Conservation (phyloP, 805 yeast species). For the Candida peoriensis region DNA sequence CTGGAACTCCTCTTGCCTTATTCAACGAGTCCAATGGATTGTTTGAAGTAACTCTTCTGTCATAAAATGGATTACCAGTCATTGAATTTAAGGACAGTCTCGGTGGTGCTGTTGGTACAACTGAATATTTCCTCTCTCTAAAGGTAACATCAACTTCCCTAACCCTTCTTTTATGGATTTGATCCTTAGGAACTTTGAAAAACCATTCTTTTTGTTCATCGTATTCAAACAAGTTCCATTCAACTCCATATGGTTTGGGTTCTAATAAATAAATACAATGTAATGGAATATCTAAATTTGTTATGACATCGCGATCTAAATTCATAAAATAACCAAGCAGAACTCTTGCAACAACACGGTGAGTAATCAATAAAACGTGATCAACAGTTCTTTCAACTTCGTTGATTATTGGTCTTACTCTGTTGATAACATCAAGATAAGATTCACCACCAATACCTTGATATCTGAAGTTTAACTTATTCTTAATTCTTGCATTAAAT, state of each 20-base stretch:
- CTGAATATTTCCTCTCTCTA: slow-evolving; percentile 65
- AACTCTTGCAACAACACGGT: slow-evolving; percentile 86
- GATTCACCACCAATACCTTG: slow-evolving; percentile 99
- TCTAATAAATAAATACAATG: slow-evolving; percentile 89
- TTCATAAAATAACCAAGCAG: slow-evolving; percentile 86
- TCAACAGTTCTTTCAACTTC: slow-evolving; percentile 91
- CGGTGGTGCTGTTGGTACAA: slow-evolving; percentile 71
- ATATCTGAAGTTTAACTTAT: slow-evolving; percentile 82
- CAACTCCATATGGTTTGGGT: slow-evolving; percentile 93
- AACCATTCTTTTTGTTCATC: slow-evolving; percentile 78
- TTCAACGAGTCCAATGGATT: slow-evolving; percentile 8
- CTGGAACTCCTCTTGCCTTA: slow-evolving; percentile 17
- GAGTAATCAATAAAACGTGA: slow-evolving; percentile 78
- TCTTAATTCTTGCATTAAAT: slow-evolving; percentile 65
- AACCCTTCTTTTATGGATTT: slow-evolving; percentile 44
- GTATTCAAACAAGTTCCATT: slow-evolving; percentile 85
- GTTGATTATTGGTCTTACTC: slow-evolving; percentile 84
- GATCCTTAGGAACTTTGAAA: slow-evolving; percentile 47
- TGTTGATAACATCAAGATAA: slow-evolving; percentile 85
- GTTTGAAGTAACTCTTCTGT: slow-evolving; percentile 1
- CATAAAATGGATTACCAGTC: slow-evolving; percentile 1
- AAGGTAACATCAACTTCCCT: slow-evolving; percentile 67
- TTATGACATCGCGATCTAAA: slow-evolving; percentile 70
- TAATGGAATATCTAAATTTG: slow-evolving; percentile 87
- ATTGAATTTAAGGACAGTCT: slow-evolving; percentile 11